These are phyloP conservation scores for Blastocystis sp. DNA, from an alignment of 352 stramenopile genomes.

Conservation along the genomic window DNA sequence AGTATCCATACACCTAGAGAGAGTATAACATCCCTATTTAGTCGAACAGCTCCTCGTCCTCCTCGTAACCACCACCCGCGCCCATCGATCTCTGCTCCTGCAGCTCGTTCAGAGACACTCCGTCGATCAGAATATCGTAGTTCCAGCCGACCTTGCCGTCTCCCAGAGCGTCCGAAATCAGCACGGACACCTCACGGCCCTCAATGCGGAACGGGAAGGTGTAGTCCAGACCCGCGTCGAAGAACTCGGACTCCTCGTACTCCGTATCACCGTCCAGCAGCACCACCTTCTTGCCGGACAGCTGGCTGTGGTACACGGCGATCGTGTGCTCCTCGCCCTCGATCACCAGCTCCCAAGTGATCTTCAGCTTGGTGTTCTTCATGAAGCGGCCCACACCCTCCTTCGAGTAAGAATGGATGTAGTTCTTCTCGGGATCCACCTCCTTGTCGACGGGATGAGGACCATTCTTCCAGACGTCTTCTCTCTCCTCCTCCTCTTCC, in stretches of 20 bases:
- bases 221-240: too few species aligned
- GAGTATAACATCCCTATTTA: conserved; percentile 10
- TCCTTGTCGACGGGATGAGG: conserved; percentile 67
- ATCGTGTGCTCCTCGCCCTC: too few species aligned
- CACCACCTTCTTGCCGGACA: conserved; percentile 70
- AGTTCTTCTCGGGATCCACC: conserved; percentile 64
- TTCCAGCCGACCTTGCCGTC: conserved; percentile 65
- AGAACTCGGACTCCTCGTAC: too few species aligned
- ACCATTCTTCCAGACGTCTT: conserved; percentile 69
- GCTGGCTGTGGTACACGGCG: conserved; percentile 20
- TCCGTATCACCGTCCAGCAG: not conserved
- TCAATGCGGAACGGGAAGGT: too few species aligned
- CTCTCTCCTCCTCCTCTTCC: conserved; percentile 67
- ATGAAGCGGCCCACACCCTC: conserved; percentile 40
- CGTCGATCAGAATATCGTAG: conserved; percentile 68
- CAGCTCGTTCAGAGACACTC: conserved; percentile 50
- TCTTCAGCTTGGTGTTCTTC: too few species aligned
- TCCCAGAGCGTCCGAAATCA: conserved; percentile 51
- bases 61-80: conserved; percentile 40
- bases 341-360: too few species aligned
- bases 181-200: too few species aligned
- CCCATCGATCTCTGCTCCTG: conserved; percentile 67
- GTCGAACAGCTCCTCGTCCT: conserved; percentile 68
- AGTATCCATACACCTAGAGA: conserved; percentile 28
- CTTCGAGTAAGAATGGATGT: conserved; percentile 67